Evolutionary conservation across 116 monocot genomes (phyloP).

Genomic region (Dioscorea cayenensis): DNA sequence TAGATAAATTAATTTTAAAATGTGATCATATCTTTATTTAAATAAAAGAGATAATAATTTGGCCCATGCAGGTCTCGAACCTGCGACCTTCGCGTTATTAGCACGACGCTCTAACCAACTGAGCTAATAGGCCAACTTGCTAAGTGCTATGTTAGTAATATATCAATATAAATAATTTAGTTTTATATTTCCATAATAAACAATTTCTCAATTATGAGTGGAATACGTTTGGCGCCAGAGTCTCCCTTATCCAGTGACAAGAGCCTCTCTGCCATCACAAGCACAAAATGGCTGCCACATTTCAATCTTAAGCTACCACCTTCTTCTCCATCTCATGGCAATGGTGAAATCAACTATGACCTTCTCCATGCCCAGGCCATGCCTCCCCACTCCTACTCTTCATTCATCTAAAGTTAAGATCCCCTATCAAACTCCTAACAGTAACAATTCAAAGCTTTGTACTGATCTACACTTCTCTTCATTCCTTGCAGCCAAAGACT

Average conservation of each 20-base stretch:
- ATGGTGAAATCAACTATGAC: slow-evolving; percentile 26
- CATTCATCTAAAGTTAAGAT: slow-evolving; percentile 9
- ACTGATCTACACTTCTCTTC: background rate
- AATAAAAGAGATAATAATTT: background rate
- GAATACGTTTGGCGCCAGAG: background rate
- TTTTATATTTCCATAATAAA: background rate
- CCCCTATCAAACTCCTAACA: background rate
- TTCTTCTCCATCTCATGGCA: background rate
- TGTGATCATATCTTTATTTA: background rate
- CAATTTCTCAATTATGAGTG: background rate
- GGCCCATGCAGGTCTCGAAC: slow-evolving; percentile 65
- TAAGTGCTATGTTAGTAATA: background rate
- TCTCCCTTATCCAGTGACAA: background rate
- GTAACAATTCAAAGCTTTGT: slow-evolving; percentile 4
- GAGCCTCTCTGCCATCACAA: background rate
- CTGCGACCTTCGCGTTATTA: slow-evolving; percentile 68
- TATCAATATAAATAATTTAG: background rate
- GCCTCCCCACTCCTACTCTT: slow-evolving; percentile 12
- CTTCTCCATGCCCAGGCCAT: slow-evolving; percentile 32
- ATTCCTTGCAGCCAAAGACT: slow-evolving; percentile 5
- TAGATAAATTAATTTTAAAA: too few relatives aligned
- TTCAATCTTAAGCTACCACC: too few relatives aligned
- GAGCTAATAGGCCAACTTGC: slow-evolving; percentile 24
- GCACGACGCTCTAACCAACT: slow-evolving; percentile 66
- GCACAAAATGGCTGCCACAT: too few relatives aligned